Evolutionary conservation across 352 stramenopile species (phyloP).

Genomic region (Phytophthora capsici): DNA sequence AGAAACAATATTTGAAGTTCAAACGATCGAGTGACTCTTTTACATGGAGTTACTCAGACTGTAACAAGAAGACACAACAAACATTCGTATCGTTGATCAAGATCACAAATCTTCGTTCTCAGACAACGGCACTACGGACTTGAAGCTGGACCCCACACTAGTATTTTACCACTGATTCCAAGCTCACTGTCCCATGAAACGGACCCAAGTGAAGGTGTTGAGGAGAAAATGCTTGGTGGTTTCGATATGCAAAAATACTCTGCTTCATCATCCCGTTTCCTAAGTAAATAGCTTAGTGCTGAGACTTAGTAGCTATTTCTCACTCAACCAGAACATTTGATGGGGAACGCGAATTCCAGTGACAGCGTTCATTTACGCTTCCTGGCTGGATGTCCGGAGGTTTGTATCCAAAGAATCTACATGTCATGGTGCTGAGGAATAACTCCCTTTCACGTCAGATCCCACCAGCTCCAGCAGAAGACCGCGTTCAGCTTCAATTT

Average conservation of each 20-base stretch:
- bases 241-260: constrained; percentile 39
- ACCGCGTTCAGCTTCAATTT: constrained; percentile 54
- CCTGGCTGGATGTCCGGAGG: constrained; percentile 64
- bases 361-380: constrained; percentile 48
- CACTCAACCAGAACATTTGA: constrained; percentile 17
- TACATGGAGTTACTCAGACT: too few species aligned
- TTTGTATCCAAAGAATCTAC: constrained; percentile 15
- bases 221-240: constrained; percentile 18
- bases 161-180: constrained; percentile 8
- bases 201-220: constrained; percentile 1
- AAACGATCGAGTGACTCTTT: too few species aligned
- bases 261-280: constrained; percentile 14
- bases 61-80: background rate
- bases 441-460: constrained; percentile 44
- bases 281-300: constrained; percentile 6
- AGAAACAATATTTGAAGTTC: too few species aligned
- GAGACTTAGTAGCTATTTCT: constrained; percentile 31
- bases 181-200: constrained; percentile 23
- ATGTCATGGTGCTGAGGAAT: background rate
- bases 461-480: constrained; percentile 42
- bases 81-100: background rate
- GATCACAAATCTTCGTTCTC: background rate
- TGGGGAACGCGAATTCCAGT: constrained; percentile 61
- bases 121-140: constrained; percentile 1
- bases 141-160: constrained; percentile 4